Conservation (phyloP, 2,329 filamentous ascomycete genomes). For the Colletotrichum eremochloae region DNA sequence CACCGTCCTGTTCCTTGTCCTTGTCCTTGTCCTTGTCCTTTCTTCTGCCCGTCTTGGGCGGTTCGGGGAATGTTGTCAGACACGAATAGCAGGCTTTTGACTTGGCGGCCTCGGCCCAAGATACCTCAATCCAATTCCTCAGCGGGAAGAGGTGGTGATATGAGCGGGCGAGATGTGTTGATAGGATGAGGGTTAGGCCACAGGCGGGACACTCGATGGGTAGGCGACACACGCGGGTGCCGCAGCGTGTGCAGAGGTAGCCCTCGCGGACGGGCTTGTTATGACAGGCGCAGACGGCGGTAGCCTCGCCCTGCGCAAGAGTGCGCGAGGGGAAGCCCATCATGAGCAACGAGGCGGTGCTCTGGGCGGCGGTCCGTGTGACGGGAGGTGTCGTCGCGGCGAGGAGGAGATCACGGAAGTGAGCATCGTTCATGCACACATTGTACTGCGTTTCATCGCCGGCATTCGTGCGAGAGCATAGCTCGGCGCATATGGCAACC, state of each 20-base stretch:
- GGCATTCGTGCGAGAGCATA: conserved; percentile 88
- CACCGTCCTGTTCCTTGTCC: conserved; percentile 33
- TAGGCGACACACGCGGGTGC: conserved; percentile 87
- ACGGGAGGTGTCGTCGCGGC: conserved; percentile 90
- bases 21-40: conserved; percentile 46
- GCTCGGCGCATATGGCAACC: conserved; percentile 90
- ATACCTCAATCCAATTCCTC: conserved; percentile 89
- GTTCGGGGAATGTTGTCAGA: conserved; percentile 76
- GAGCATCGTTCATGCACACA: conserved; percentile 80
- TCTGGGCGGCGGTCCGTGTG: conserved; percentile 74
- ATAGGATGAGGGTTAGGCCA: conserved; percentile 91
- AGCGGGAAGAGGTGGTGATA: conserved; percentile 95
- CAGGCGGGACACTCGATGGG: conserved; percentile 94
- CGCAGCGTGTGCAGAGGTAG: conserved; percentile 91
- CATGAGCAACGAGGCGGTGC: conserved; percentile 81
- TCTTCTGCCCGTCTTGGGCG: conserved; percentile 47
- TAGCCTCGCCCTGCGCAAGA: conserved; percentile 74
- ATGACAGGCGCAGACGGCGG: conserved; percentile 91
- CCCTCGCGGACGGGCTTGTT: conserved; percentile 85
- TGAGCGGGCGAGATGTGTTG: conserved; percentile 91
- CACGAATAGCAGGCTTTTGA: conserved; percentile 84
- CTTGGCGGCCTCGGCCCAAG: conserved; percentile 78
- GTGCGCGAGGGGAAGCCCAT: conserved; percentile 97
- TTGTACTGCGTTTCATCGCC: conserved; percentile 83
- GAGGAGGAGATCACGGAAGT: conserved; percentile 91